Evolutionary conservation across 1,139 yeast genomes (phyloP).

Genomic region (Candida sp.): DNA sequence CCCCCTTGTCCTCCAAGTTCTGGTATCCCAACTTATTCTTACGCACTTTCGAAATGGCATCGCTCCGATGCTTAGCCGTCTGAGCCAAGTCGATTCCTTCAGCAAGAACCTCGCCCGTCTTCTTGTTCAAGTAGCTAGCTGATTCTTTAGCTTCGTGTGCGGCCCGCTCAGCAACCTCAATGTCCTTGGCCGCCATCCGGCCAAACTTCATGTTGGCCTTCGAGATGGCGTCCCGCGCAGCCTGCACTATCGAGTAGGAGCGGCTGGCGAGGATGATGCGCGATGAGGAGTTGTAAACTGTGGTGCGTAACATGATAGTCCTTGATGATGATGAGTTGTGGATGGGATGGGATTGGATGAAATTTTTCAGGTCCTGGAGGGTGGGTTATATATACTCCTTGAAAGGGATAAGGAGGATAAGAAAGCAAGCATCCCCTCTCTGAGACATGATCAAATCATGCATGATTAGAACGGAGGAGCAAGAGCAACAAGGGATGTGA

Average conservation of each 20-base stretch:
- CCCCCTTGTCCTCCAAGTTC: constrained; percentile 47
- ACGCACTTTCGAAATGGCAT: constrained; percentile 22
- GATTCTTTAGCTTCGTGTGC: constrained; percentile 31
- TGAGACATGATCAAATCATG: background rate
- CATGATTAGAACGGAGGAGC: constrained; percentile 1
- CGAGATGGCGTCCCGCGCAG: constrained; percentile 37
- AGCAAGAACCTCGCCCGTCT: constrained; percentile 32
- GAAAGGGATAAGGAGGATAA: background rate
- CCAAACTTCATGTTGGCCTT: constrained; percentile 29
- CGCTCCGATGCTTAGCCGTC: constrained; percentile 16
- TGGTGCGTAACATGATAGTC: constrained; percentile 9
- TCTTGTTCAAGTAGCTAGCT: constrained; percentile 23
- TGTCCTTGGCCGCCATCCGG: constrained; percentile 32
- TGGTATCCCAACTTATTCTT: constrained; percentile 38
- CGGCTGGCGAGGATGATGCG: constrained; percentile 12
- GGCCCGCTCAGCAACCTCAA: constrained; percentile 32
- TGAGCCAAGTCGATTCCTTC: constrained; percentile 30
- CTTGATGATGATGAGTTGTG: background rate
- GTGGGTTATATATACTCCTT: background rate
- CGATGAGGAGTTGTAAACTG: constrained; percentile 6
- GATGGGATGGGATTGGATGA: background rate
- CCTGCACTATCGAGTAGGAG: constrained; percentile 31
- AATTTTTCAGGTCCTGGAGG: background rate
- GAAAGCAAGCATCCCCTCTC: background rate
- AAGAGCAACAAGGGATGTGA: background rate